A percentile compares a stretch with the other conserved stretches of the same genome.
These are phyloP conservation scores for Hanseniaspora mollemarum DNA, from an alignment of 805 yeast species.

Conservation along the genomic window DNA sequence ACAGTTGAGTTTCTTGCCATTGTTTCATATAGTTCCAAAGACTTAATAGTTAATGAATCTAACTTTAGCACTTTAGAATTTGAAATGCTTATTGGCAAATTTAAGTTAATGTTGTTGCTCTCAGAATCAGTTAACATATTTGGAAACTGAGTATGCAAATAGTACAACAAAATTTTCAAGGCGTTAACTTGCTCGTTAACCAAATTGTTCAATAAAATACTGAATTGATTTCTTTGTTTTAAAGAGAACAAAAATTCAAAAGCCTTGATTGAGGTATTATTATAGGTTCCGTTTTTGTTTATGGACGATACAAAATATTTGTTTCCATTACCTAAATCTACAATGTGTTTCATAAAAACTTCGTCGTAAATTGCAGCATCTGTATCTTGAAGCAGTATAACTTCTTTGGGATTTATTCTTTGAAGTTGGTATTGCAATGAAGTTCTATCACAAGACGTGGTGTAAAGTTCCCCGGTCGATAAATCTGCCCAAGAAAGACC, in stretches of 20 bases:
- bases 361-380: constrained; percentile 10
- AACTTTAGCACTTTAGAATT: constrained; percentile 43
- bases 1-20: constrained; percentile 44
- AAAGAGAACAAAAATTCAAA: constrained; percentile 33
- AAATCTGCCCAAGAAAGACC: constrained; percentile 86
- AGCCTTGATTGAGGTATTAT: constrained; percentile 30
- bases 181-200: constrained; percentile 45
- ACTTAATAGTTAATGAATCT: constrained; percentile 67
- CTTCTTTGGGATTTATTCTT: constrained; percentile 71
- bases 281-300: constrained; percentile 20
- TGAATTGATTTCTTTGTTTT: constrained; percentile 24
- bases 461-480: constrained; percentile 62
- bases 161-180: constrained; percentile 51
- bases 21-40: constrained; percentile 57
- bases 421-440: constrained; percentile 33
- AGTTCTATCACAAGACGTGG: background rate
- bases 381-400: constrained; percentile 45
- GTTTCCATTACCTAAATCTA: constrained; percentile 35
- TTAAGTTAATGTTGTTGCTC: constrained; percentile 40
- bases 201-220: constrained; percentile 23
- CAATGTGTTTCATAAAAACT: constrained; percentile 20
- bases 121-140: constrained; percentile 31
- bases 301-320: constrained; percentile 40
- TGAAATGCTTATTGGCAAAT: constrained; percentile 50
- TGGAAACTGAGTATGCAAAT: constrained; percentile 64